Conservation (phyloP, 495 filamentous ascomycete genomes). For the Poronia punctata region DNA sequence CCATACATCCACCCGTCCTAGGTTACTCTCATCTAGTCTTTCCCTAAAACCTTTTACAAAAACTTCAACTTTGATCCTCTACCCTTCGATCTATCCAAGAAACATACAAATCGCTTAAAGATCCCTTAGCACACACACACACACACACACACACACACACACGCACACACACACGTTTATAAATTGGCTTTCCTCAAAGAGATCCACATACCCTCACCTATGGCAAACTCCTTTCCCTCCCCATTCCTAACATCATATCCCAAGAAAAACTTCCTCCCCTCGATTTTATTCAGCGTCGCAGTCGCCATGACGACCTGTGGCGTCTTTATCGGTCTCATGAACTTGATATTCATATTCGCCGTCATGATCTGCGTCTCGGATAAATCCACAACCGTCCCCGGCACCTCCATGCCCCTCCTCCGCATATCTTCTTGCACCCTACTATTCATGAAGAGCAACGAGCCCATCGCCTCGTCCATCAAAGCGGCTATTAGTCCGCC, state of each 20-base stretch:
- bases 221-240: slow-evolving; percentile 4
- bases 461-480: slow-evolving; percentile 11
- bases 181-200: not conserved
- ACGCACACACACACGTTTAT: no score
- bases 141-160: no score
- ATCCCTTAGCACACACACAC: no score
- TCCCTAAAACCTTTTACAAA: no score
- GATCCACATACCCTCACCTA: slow-evolving; percentile 4
- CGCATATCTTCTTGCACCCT: not conserved
- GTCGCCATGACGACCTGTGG: slow-evolving; percentile 8
- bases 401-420: not conserved
- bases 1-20: no score
- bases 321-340: slow-evolving; percentile 1
- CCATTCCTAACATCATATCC: not conserved
- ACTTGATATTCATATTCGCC: slow-evolving; percentile 5
- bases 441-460: not conserved
- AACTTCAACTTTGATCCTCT: no score
- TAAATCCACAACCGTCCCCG: not conserved
- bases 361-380: not conserved
- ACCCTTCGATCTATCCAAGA: no score
- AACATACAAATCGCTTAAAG: no score
- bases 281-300: not conserved
- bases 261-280: slow-evolving; percentile 6
- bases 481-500: slow-evolving; percentile 1
- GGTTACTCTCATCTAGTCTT: no score